Evolutionary conservation across 192 early-diverging fungal genomes (phyloP).

Genomic region (Glomus cerebriforme): DNA sequence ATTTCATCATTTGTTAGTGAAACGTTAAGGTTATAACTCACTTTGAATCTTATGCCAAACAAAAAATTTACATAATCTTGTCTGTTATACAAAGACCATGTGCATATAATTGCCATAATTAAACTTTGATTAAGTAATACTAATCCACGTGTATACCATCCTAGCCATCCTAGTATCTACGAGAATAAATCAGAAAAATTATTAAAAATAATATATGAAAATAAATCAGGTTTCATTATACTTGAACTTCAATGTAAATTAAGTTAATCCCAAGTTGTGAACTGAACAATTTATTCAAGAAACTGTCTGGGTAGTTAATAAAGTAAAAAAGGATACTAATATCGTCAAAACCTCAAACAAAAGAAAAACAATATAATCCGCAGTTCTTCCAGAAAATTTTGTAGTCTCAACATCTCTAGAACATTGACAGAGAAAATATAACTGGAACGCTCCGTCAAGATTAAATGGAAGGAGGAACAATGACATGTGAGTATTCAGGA

Average conservation of each 20-base stretch:
- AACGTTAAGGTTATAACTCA: too few species aligned
- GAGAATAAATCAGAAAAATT: not conserved
- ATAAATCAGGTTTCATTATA: too few species aligned
- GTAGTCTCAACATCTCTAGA: conserved; percentile 69
- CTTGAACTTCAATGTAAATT: too few species aligned
- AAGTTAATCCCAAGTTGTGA: too few species aligned
- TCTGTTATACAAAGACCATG: conserved; percentile 69
- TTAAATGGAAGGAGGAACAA: not conserved
- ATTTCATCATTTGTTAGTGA: too few species aligned
- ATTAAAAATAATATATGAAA: not conserved
- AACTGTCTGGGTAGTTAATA: too few species aligned
- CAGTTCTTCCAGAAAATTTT: conserved; percentile 63
- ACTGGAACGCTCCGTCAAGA: conserved; percentile 49
- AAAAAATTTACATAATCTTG: conserved; percentile 61
- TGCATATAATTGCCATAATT: conserved; percentile 61
- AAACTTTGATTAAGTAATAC: conserved; percentile 51
- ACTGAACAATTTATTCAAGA: too few species aligned
- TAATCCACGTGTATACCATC: not conserved
- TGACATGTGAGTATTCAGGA: too few species aligned
- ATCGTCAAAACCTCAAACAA: conserved; percentile 42
- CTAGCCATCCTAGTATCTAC: not conserved
- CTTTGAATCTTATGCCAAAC: conserved; percentile 71
- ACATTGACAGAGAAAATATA: conserved; percentile 76
- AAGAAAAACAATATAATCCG: conserved; percentile 81
- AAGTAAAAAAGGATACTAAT: conserved; percentile 41